Evolutionary conservation across 306 rosid species (phyloP).

Genomic region (Ochetophila trinervis): DNA sequence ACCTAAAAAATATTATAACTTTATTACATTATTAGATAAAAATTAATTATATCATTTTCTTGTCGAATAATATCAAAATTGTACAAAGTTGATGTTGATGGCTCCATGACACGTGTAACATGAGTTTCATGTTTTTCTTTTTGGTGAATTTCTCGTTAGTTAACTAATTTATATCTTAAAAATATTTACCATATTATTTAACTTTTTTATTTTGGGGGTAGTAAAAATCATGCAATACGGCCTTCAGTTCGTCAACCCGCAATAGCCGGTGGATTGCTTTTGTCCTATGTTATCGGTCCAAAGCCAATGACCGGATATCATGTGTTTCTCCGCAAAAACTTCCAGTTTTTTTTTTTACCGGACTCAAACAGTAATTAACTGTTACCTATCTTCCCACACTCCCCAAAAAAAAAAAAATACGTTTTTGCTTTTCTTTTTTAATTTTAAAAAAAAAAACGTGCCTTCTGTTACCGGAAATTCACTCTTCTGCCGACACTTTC

Average conservation of each 20-base stretch:
- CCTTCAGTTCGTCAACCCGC: conserved; percentile 33
- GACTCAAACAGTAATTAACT: conserved; percentile 1
- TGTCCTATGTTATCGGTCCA: conserved; percentile 12
- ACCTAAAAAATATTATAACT: too few relatives aligned
- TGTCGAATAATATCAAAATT: too few relatives aligned
- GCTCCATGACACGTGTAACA: too few relatives aligned
- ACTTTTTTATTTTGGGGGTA: not conserved
- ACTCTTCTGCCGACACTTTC: conserved; percentile 49
- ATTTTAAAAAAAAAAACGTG: not conserved
- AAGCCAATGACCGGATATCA: conserved; percentile 32
- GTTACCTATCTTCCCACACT: not conserved
- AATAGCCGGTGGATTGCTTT: conserved; percentile 30
- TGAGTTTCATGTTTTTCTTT: too few relatives aligned
- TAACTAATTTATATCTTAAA: too few relatives aligned
- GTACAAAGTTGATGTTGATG: too few relatives aligned
- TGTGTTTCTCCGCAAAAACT: conserved; percentile 59
- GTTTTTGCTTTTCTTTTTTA: too few relatives aligned
- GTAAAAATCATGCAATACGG: not conserved
- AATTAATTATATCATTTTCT: too few relatives aligned
- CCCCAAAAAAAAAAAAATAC: not conserved
- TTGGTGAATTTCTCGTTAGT: too few relatives aligned
- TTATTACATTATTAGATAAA: too few relatives aligned
- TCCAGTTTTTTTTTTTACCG: conserved; percentile 33
- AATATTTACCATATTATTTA: too few relatives aligned
- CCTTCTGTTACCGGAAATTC: conserved; percentile 34